Conservation (phyloP, 345 rosid genomes). For the Raphanus sativus region DNA sequence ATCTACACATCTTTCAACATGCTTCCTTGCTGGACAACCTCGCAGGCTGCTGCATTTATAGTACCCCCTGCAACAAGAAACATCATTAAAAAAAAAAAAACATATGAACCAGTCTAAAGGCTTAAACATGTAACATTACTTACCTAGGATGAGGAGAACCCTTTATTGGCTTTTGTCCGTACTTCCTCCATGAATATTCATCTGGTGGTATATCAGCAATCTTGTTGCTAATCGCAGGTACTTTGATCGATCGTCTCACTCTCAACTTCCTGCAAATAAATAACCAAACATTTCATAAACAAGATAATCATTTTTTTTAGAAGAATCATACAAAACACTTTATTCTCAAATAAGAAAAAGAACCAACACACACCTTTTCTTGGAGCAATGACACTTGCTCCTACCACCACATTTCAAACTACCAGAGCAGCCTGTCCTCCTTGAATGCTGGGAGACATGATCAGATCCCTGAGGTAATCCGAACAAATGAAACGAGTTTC, state of each 20-base stretch:
- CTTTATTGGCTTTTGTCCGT: conserved; percentile 79
- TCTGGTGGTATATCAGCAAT: conserved; percentile 76
- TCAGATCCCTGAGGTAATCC: conserved; percentile 54
- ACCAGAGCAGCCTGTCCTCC: conserved; percentile 51
- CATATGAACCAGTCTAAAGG: neutral
- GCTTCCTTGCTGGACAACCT: conserved; percentile 84
- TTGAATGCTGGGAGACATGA: conserved; percentile 50
- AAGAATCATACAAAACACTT: neutral
- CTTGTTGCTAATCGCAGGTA: conserved; percentile 77
- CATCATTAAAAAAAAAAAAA: neutral
- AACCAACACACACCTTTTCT: conserved; percentile 33
- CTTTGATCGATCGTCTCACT: conserved; percentile 64
- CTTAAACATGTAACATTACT: conserved; percentile 1
- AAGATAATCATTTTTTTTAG: neutral
- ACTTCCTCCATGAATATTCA: conserved; percentile 79
- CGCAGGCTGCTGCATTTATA: conserved; percentile 70
- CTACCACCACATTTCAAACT: conserved; percentile 50
- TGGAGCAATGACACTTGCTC: conserved; percentile 72
- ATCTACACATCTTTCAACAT: conserved; percentile 68
- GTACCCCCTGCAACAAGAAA: conserved; percentile 56
- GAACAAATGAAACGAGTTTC: conserved; percentile 53
- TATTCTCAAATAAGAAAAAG: neutral
- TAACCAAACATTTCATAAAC: neutral
- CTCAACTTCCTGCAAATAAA: conserved; percentile 52
- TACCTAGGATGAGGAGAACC: conserved; percentile 62